Base-by-base conservation (phyloP, 805 yeast genomes). In the Candida corydali region DNA sequence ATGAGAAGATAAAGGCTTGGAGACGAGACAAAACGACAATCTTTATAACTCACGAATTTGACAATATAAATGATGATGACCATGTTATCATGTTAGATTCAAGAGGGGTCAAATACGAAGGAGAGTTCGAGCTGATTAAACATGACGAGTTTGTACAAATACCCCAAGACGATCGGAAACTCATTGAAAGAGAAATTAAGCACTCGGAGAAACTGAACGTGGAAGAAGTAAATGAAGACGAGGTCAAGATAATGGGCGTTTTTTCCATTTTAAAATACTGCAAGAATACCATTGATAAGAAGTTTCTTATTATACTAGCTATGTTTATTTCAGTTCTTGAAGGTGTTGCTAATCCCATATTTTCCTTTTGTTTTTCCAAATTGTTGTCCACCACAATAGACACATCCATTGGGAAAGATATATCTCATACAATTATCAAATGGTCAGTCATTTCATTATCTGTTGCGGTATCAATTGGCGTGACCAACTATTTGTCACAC, bases 341-440 rank as follows among this genome's bases (percentile, higher is more conserved):
- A 41, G 89, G 95, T 8, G 72, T 71, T 0, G 57, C 76, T 1
- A 80, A 78, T 40, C 97, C 98, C 0, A 59, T 85, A 0, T 87
- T 93, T 44, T 84, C 96, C 0, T 88, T 60, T 52, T 74, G 83
- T 18, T 78, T 89, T 43, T 76, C 97, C 1, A 78, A 78, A 41
- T 59, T 91, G 7, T 59, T 91, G 6, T 57, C 72, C 17, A 82
- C 81, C 10, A 75, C 86, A 49, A 68, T 85, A 8, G 78, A 83
- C 42, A 34, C 59, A 29, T 26, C 58, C 19, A 47, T 54, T 7
- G 62, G 63, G 0, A 40, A 52, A 50, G 4, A 49, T n/a, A 50
- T 57, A 4, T 60, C 63, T 2, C 46, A 59, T 1, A 43, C 61
- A 1, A 26, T 71, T 38, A 39, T 70, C 5, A 73, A 70, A 49